Base-by-base conservation (phyloP, 495 filamentous ascomycete species). In the Penicilliopsis zonata region DNA sequence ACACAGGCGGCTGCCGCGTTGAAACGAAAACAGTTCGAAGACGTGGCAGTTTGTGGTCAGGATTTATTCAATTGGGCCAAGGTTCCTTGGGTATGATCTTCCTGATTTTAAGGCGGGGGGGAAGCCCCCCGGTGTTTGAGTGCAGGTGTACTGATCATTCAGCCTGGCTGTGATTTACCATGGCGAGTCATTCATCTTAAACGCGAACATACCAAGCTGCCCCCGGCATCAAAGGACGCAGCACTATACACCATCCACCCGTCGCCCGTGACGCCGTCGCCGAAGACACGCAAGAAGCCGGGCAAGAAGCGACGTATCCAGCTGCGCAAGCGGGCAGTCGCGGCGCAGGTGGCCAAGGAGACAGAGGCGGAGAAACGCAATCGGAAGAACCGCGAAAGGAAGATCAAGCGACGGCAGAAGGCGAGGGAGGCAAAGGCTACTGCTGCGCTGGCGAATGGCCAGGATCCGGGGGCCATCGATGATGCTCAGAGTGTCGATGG, bases 271-370 rank as follows among this genome's bases (percentile, higher is more conserved):
- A 55, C 47, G 28, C 39, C 16, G 12, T 21, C 45, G 8, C 57
- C 53, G 1, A 45, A 44, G 24, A 53, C 60, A 5, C 47, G 47
- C 17, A 64, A 61, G 43, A 66, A 66, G 50, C 59, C 62, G 0
- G 62, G 62, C 9, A 66, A 66, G 41, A 66, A 66, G 42, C 49
- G 62, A 2, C 62, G 62, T 2, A 36, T 66, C 8, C 52, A 59
- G 30, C 31, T 64, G 28, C 59, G 62, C 30, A 66, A 61, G 45
- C 46, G 45, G 3, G 38, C 43, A 6, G 41, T 37, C 4, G 46
- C 43, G 1, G 53, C 49, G 3, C 31, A 53, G 21, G 34, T 26
- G 25, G 55, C 57, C 0, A 57, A 60, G 32, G 50, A 58, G 39
- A 43, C 42, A 0, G 59, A 63, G n/a, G 60, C 58, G 1, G 61